Evolutionary conservation across 495 filamentous ascomycete species (phyloP), one percentile per base, ranked within the genome.

Genomic region (Daldinia caldariorum): DNA sequence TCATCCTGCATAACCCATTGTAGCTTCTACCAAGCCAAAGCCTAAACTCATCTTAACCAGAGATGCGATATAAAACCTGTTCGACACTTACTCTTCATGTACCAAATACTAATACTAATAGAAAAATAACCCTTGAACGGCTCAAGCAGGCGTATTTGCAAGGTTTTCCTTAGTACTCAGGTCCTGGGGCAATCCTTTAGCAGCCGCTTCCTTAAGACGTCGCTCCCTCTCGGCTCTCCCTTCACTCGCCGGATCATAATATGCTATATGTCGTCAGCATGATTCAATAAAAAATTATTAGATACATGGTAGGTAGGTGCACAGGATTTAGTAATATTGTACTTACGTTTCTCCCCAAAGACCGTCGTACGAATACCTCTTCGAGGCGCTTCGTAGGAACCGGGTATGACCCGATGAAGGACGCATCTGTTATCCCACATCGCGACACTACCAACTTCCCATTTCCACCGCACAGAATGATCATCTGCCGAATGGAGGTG

Each of bases 391-490:
- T 82, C 77, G 49, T 87, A 87, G 18, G 74, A 81, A 6, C 84
- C 85, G 0, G 85, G 85, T 58, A 86, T 85, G 26, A 85, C 83
- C 2, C 85, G 80, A 70, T 86, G 85, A 34, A 83, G 54, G 5
- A 79, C 81, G 43, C 79, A 82, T 51, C 81, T 50, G 71, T 87
- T 87, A 63, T 87, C 84, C 84, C 84, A 88, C 76, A 88, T 82
- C 6, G 84, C 84, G 13, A 86, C 80, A 49, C 79, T 80, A 3
- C 85, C 85, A 41, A 84, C 82, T n/a, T 75, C 76, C 85, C 84
- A 88, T 66, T 86, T 86, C 82, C 82, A 86, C 6, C 84, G 75
- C 13, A 86, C 83, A 55, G 77, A 78, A 64, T 86, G 82, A 64
- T 88, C 84, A 59, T 86, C 84, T 0, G 83, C 82, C 13, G 82